Conservation (phyloP, 495 filamentous ascomycete genomes). For the Penicillium roqueforti region DNA sequence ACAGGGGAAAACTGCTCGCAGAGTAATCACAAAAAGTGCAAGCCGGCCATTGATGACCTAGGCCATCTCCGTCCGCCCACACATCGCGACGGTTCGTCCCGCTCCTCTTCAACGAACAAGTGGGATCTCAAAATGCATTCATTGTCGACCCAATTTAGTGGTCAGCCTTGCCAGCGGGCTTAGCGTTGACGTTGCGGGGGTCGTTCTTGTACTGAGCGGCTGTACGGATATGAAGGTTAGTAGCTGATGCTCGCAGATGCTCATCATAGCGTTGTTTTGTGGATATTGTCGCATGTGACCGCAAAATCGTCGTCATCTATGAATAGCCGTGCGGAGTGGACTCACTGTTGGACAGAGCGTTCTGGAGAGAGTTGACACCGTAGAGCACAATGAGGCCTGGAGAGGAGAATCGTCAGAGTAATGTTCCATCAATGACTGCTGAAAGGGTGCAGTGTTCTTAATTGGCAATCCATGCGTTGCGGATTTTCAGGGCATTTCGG, state of each 20-base stretch:
- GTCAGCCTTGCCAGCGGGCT: slow-evolving; percentile 42
- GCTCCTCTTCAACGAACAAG: slow-evolving; percentile 11
- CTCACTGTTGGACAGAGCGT: slow-evolving; percentile 68
- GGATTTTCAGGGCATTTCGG: background rate
- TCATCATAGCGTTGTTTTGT: slow-evolving; percentile 3
- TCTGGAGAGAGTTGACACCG: slow-evolving; percentile 77
- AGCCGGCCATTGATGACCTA: slow-evolving; percentile 18
- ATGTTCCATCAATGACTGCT: slow-evolving; percentile 3
- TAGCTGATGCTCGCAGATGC: background rate
- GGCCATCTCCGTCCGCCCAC: slow-evolving; percentile 18
- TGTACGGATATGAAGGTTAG: slow-evolving; percentile 38
- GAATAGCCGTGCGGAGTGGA: slow-evolving; percentile 16
- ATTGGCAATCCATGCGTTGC: background rate
- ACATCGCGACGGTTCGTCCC: slow-evolving; percentile 14
- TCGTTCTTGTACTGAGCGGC: slow-evolving; percentile 94
- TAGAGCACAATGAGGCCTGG: slow-evolving; percentile 78
- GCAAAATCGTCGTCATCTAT: background rate
- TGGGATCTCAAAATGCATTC: slow-evolving; percentile 18
- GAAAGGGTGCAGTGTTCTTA: background rate
- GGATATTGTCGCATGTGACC: background rate
- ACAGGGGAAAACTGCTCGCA: slow-evolving; percentile 38
- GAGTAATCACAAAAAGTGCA: slow-evolving; percentile 27
- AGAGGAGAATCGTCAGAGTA: slow-evolving; percentile 32
- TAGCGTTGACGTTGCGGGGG: slow-evolving; percentile 77
- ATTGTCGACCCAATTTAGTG: slow-evolving; percentile 34